Percentiles rank a stretch among this genome's conserved stretches.
Evolutionary conservation across 2,329 filamentous ascomycete genomes (phyloP).

Genomic region (Fusarium tanahbumbuense): DNA sequence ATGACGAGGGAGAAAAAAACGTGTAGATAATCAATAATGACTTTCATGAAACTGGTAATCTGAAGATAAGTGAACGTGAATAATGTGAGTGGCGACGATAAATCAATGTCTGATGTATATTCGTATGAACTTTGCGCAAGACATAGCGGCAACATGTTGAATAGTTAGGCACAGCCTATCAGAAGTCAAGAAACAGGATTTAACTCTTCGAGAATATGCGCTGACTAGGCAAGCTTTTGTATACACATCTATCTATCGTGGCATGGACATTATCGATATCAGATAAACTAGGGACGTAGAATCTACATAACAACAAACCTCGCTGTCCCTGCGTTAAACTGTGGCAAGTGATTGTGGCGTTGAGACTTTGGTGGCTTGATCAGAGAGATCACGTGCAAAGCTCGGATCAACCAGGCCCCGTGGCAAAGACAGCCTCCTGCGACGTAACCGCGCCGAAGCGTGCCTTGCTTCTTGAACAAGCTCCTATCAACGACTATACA

Average conservation of each 20-base stretch:
- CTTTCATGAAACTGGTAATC: conserved; percentile 22
- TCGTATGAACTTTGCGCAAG: background rate
- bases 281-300: conserved; percentile 10
- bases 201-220: conserved; percentile 14
- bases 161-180: conserved; percentile 12
- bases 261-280: conserved; percentile 11
- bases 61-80: background rate
- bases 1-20: conserved; percentile 41
- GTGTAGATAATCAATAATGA: conserved; percentile 42
- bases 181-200: background rate
- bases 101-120: background rate
- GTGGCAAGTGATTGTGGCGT: conserved; percentile 19
- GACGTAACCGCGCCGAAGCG: conserved; percentile 46
- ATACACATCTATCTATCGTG: conserved; percentile 3
- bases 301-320: background rate
- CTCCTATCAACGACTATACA: conserved; percentile 47
- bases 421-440: conserved; percentile 32
- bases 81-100: background rate
- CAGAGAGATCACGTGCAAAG: conserved; percentile 34
- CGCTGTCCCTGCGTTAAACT: background rate
- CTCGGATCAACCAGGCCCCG: conserved; percentile 46
- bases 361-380: background rate
- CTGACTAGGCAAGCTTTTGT: background rate
- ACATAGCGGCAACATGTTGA: background rate
- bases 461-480: conserved; percentile 47